Evolutionary conservation across 306 rosid genomes (phyloP).

Genomic region (Herpetospermum pedunculosum): DNA sequence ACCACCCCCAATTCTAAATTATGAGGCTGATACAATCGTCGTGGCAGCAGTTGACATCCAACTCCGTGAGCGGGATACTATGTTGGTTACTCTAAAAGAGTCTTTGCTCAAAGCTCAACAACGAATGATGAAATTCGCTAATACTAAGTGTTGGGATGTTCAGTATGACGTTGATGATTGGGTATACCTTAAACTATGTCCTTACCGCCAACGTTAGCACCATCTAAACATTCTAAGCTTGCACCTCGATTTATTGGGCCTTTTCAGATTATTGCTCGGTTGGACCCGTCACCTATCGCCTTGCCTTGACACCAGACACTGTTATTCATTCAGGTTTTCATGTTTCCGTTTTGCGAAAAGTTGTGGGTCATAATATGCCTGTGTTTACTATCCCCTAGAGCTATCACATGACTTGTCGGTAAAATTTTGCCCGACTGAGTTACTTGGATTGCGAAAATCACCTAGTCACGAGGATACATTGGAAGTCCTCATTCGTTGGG

Average conservation of each 20-base stretch:
- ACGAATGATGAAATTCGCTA: too few species aligned
- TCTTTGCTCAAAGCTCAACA: too few species aligned
- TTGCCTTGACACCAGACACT: accelerated
- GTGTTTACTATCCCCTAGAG: accelerated
- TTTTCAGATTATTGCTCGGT: too few species aligned
- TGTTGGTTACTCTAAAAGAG: too few species aligned
- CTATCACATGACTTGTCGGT: too few species aligned
- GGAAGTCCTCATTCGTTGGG: not conserved
- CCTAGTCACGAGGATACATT: not conserved
- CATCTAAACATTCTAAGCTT: too few species aligned
- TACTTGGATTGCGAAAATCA: not conserved
- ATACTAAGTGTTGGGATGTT: not conserved
- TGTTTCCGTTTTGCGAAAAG: not conserved
- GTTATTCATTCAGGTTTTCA: not conserved
- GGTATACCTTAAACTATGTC: not conserved
- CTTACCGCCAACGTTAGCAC: not conserved
- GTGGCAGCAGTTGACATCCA: too few species aligned
- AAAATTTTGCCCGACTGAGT: not conserved
- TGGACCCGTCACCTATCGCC: not conserved
- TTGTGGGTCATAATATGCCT: accelerated
- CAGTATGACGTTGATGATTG: not conserved
- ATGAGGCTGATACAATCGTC: too few species aligned
- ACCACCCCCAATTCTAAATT: too few species aligned
- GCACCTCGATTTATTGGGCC: too few species aligned
- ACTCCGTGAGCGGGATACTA: too few species aligned